Percentiles rank a stretch among this genome's conserved stretches.
Conservation (phyloP, 73 alveolate species). For the Paramecium octaurelia region DNA sequence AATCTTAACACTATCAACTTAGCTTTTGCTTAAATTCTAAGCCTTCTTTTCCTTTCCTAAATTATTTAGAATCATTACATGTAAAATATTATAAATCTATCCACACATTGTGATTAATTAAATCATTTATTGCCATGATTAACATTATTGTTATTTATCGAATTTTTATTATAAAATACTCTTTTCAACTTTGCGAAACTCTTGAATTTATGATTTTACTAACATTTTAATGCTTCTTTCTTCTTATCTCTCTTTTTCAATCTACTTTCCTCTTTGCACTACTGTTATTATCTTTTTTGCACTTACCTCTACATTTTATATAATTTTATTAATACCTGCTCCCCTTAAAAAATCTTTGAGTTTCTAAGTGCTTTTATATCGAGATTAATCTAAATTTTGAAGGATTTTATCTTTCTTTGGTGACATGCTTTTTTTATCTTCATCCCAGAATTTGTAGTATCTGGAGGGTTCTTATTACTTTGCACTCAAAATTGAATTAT, state of each 20-base stretch:
- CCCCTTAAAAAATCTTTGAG: background rate
- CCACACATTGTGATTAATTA: background rate
- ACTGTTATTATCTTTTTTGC: background rate
- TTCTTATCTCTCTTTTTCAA: background rate
- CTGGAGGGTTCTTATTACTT: background rate
- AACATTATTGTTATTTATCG: background rate
- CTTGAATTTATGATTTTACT: background rate
- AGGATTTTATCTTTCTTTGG: constrained; percentile 2
- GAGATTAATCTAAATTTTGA: background rate
- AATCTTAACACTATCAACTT: background rate
- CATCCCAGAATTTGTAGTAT: background rate
- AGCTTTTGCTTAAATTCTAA: background rate
- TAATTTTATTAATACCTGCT: background rate
- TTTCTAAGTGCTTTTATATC: background rate
- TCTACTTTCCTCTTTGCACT: background rate
- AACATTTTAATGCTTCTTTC: background rate
- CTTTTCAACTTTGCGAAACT: constrained; percentile 1
- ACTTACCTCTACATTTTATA: background rate
- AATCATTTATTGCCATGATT: background rate
- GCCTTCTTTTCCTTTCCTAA: background rate
- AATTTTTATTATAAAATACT: background rate
- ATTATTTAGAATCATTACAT: background rate
- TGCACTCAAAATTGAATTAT: background rate
- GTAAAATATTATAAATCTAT: background rate
- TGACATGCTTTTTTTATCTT: background rate